Conservation (phyloP, 768 basidiomycete genomes). For the Rhizopogon vulgaris region DNA sequence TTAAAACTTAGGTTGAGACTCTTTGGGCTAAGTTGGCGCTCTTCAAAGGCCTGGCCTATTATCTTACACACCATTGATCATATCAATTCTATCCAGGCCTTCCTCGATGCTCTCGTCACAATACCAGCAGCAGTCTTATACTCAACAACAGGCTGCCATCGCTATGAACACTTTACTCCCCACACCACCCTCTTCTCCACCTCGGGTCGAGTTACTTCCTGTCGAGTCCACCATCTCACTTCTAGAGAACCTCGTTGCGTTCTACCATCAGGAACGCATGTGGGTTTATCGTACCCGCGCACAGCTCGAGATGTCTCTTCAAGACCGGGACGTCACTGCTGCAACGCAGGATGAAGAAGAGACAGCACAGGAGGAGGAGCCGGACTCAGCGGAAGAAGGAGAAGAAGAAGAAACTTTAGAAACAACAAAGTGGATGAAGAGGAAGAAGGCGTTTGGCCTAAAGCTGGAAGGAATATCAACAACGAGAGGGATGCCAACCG, state of each 20-base stretch:
- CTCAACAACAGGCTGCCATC: conserved; percentile 19
- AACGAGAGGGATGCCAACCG: conserved; percentile 11
- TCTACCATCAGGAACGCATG: conserved; percentile 66
- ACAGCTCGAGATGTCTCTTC: conserved; percentile 45
- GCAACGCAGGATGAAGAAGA: background rate
- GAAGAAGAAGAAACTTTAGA: conserved; percentile 12
- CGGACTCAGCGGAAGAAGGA: conserved; percentile 5
- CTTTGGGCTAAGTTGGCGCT: too few species aligned
- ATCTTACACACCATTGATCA: too few species aligned
- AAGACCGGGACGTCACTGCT: conserved; percentile 12
- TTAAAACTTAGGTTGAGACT: too few species aligned
- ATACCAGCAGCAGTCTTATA: conserved; percentile 19
- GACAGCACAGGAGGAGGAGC: background rate
- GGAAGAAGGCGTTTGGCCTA: conserved; percentile 56
- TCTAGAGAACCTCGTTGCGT: conserved; percentile 58
- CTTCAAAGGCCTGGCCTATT: too few species aligned
- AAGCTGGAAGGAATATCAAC: conserved; percentile 38
- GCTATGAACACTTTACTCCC: conserved; percentile 29
- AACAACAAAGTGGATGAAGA: conserved; percentile 41
- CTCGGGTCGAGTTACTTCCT: conserved; percentile 25
- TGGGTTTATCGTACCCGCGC: conserved; percentile 67
- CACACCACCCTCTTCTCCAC: conserved; percentile 28
- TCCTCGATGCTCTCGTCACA: conserved; percentile 68
- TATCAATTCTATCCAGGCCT: background rate
- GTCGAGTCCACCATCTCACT: conserved; percentile 47